Base-by-base conservation (phyloP, 2,329 filamentous ascomycete genomes). In the Cercospora nicotianae region DNA sequence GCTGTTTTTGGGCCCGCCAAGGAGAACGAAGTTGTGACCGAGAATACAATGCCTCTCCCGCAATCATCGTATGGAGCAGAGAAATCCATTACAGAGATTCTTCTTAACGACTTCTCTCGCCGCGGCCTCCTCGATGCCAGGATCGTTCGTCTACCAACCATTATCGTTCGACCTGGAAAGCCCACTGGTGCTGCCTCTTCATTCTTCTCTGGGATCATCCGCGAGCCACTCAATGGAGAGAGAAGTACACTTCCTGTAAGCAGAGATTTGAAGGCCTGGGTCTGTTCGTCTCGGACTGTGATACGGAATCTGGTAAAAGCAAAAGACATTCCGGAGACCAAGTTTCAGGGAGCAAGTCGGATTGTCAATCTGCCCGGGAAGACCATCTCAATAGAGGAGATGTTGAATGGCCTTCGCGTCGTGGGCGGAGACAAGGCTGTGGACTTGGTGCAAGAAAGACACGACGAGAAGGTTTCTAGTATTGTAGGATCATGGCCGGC, bases 111-210 rank as follows among this genome's bases (percentile, higher is more conserved):
- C 9, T 53, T 60, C 20, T 65, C 63, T 12, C 63, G 63, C 7
- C 33, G 63, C 33, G 57, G 63, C 1, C n/a, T 65, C 3, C 12
- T 65, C 26, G 63, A 65, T 26, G 63, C 63, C 1, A 8, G 63
- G 16, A 65, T 81, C 77, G 5, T 75, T 78, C 16, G 81, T n/a
- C 72, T 83, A 7, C 81, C 81, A 13, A 83, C 81, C 3, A 80
- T 83, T 58, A 81, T 80, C 5, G 81, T 83, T 5, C 75, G 81
- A 55, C 81, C 81, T 4, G 82, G 82, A 0, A 78, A 77, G 60
- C 82, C 82, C 0, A 82, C 80, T 0, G 81, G 80, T 60, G 82
- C 82, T 10, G 82, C 81, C 10, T 82, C 80, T 63, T 82, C 80
- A 45, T 83, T 83, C 63, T 79, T 80, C 9, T 82, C 80, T 57